Conservation (phyloP, 2,329 filamentous ascomycete species). For the Aspergillus proliferans region DNA sequence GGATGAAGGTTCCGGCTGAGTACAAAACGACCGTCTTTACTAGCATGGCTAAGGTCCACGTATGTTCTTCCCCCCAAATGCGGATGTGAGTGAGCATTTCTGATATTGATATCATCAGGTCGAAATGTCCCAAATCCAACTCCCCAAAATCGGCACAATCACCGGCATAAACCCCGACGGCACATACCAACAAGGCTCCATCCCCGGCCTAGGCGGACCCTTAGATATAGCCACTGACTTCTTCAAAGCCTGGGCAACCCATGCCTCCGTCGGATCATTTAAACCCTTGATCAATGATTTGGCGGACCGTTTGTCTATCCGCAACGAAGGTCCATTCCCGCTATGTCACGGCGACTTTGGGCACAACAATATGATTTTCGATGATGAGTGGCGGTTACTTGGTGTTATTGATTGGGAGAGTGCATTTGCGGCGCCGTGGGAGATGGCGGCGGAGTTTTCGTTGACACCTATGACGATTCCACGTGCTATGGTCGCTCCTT, state of each 20-base stretch:
- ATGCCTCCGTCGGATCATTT: background rate
- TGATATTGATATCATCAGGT: background rate
- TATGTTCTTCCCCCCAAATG: background rate
- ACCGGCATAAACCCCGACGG: background rate
- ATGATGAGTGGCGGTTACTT: conserved; percentile 6
- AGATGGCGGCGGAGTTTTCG: conserved; percentile 5
- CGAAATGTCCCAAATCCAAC: background rate
- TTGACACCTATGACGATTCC: conserved; percentile 7
- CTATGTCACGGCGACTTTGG: conserved; percentile 9
- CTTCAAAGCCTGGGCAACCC: background rate
- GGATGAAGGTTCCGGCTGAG: background rate
- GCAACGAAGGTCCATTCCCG: conserved; percentile 8
- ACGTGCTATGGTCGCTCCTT: conserved; percentile 7
- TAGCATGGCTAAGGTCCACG: background rate
- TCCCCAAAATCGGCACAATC: background rate
- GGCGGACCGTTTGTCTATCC: background rate
- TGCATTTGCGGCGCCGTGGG: conserved; percentile 8
- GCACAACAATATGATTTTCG: conserved; percentile 14
- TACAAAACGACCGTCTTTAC: background rate
- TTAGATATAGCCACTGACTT: background rate
- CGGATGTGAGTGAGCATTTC: too few relatives aligned
- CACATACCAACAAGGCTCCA: background rate
- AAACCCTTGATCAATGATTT: background rate
- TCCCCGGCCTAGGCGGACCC: background rate
- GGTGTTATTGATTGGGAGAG: conserved; percentile 13